A percentile compares a stretch with the other conserved stretches of the same genome.
These are phyloP conservation scores for Oxyria digyna DNA, from an alignment of 148 eudicot species.

Conservation along the genomic window DNA sequence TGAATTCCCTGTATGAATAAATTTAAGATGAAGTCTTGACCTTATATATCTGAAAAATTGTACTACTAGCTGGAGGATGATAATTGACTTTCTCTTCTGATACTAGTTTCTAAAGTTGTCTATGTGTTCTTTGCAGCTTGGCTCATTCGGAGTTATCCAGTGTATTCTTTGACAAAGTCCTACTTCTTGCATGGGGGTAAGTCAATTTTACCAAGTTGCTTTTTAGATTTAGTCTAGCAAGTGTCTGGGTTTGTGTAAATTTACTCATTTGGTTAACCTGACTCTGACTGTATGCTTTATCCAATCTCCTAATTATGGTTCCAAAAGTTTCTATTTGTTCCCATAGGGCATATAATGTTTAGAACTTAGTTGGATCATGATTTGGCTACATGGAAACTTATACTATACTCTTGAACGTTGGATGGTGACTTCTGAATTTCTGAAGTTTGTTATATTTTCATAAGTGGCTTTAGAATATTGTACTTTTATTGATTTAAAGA, in stretches of 20 bases:
- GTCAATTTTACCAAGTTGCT: not conserved
- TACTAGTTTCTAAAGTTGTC: not conserved
- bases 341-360: not conserved
- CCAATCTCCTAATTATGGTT: not conserved
- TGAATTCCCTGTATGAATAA: not conserved
- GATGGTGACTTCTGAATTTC: not conserved
- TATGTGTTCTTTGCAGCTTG: not conserved
- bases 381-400: not conserved
- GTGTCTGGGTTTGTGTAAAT: not conserved
- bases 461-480: not conserved
- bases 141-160: slow-evolving; percentile 9
- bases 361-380: not conserved
- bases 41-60: not conserved
- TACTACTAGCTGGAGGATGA: not conserved
- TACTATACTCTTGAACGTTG: not conserved
- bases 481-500: too few species aligned
- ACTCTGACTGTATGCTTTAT: too few species aligned
- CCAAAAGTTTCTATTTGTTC: not conserved
- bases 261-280: not conserved
- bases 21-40: not conserved
- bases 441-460: too few species aligned
- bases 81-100: not conserved
- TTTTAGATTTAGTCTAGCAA: not conserved
- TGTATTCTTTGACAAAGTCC: slow-evolving; percentile 9
- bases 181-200: slow-evolving; percentile 11